Base-by-base conservation (phyloP, 2,329 filamentous ascomycete genomes). In the Cephalotrichum gorgonifer region DNA sequence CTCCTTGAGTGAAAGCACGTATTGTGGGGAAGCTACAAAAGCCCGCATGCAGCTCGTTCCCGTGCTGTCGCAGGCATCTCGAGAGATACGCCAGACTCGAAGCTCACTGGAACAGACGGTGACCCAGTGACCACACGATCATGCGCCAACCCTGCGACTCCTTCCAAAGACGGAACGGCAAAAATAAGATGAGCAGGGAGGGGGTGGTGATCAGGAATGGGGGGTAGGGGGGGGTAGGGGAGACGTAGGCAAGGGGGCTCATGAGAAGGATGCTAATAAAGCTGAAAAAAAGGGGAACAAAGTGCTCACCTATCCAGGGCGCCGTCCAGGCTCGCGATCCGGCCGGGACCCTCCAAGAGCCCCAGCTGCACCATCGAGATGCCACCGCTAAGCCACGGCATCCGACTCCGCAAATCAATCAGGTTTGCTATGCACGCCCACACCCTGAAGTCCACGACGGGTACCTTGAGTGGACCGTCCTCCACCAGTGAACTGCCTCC, bases 371-470 rank as follows among this genome's bases (percentile, higher is more conserved):
- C 64, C 65, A 95, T 77, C 50, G 86, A 85, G 52, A 93, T 64
- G 56, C 79, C 71, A 61, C 88, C 88, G 61, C 75, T 76, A 50
- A 95, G 76, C 91, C 91, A 97, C 54, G 91, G 91, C 88, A 95
- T 95, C 65, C 88, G 86, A 55, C 72, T 66, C 56, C 84, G 75
- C 61, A 95, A 67, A 71, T 89, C 82, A 56, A 89, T 68, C 54
- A 95, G 66, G 63, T 80, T 82, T 53, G 81, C 82, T 50, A 84
- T 64, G 66, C 86, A 87, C 58, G 81, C 73, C 82, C 86, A 95
- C 47, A 88, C 63, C 58, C 78, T 80, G 75, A 93, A 95, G 55
- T 78, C 76, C 52, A 93, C 69, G 56, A 96, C 76, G 48, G 88
- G 85, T 51, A 74, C 75, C 62, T 74, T 78, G 53, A 54, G 51